Base-by-base conservation (phyloP, 306 rosid species). In the Prunus salicina region DNA sequence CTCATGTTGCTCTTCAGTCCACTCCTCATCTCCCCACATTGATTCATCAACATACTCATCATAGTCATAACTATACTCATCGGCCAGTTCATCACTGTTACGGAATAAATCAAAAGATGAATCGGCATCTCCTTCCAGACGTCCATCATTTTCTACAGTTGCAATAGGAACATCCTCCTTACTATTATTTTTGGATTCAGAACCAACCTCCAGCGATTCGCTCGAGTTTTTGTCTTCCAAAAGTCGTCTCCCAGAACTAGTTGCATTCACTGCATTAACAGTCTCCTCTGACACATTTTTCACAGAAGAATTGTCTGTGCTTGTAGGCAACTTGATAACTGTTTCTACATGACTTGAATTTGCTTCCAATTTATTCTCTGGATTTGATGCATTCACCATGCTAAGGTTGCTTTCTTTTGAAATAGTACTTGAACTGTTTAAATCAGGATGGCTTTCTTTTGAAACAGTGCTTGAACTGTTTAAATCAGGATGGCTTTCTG, bases 11-110 rank as follows among this genome's bases (percentile, higher is more conserved):
- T 12, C 82, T 80, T 96, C 99, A 78, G 80, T 67, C 96, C 95
- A 96, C 70, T 91, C 99, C 84, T 96, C 99, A 64, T 87, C 97
- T 80, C 97, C 99, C 99, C 99, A 96, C 98, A 91, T 76, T 55
- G 96, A 46, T 60, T 91, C 98, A 81, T 92, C 91, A 81, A 81
- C 93, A 87, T 87, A 92, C 81, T 95, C 99, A 72, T 95, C 97
- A 75, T 95, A 92, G 81, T 96, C 98, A 77, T 96, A 92, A 78
- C 65, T 89, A 70, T 92, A 91, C 87, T 96, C 99, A 82, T 91
- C 96, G 12, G 87, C 96, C 69, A 92, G 85, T 80, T 92, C 98
- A 78, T 96, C 98, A 49, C 68, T 91, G 51, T 84, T 84, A 25
- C 98, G 98, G 70, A 91, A 88, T 76, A 96, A 76, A 46, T 96